These are phyloP conservation scores for Ceratocystis alfenasii DNA, from an alignment of 2,329 filamentous ascomycete genomes.

Conservation along the genomic window DNA sequence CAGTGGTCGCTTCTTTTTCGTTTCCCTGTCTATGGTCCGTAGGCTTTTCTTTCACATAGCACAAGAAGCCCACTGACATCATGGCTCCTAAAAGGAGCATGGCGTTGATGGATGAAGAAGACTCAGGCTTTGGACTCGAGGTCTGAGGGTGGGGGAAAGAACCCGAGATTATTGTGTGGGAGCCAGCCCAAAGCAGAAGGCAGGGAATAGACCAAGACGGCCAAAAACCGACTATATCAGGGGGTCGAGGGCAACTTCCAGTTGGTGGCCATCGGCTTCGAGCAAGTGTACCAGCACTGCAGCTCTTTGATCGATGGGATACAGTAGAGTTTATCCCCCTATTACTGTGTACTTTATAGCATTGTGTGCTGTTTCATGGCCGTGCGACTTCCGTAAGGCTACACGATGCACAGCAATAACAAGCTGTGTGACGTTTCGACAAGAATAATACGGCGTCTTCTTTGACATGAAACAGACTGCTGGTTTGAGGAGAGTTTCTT, in stretches of 20 bases:
- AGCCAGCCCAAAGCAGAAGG: not conserved
- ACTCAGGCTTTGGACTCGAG: not conserved
- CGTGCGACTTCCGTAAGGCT: constrained; percentile 8
- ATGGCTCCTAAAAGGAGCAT: not conserved
- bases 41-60: not conserved
- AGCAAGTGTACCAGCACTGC: not conserved
- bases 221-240: not conserved
- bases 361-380: not conserved
- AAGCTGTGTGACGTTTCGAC: constrained; percentile 9
- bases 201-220: not conserved
- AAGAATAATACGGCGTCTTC: constrained; percentile 6
- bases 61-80: not conserved
- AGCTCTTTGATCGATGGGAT: too few relatives aligned
- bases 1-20: too few relatives aligned
- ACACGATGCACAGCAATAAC: not conserved
- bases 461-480: constrained; percentile 3
- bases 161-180: not conserved
- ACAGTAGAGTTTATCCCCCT: not conserved
- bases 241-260: too few relatives aligned
- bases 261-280: not conserved
- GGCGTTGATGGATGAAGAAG: not conserved
- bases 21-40: too few relatives aligned
- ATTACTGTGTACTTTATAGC: not conserved
- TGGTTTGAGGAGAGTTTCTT: constrained; percentile 2
- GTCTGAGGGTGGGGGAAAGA: not conserved